Base-by-base conservation (phyloP, 805 yeast genomes). In the Candida pseudofarinosa region DNA sequence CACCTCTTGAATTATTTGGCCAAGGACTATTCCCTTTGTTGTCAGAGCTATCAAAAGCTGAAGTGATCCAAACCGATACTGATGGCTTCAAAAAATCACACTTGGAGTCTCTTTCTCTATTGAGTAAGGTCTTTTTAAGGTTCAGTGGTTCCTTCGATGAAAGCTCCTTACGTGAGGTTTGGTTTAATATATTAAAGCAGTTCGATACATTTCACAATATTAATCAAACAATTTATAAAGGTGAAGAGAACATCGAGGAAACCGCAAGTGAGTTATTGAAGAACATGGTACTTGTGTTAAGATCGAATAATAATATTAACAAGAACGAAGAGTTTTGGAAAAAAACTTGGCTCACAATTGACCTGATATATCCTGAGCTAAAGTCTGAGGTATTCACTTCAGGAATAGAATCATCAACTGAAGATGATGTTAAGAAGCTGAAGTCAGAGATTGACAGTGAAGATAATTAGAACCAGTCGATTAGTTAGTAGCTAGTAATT, bases 11-110 rank as follows among this genome's bases (percentile, higher is more conserved):
- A 5, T 54, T 87, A 3, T 82, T 89, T 47, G 89, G 85, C 36
- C 75, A 75, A 33, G 91, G 90, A 1, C 69, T 91, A 31, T 76
- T 88, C 56, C 89, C 97, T 12, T 69, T 88, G 38, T 65, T 88
- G 28, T 71, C 77, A 19, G 86, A 82, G 46, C 70, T 86, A 26
- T 70, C 84, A 42, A 80, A 80, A 49, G 83, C 84, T 0, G 89
- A 84, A 32, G 74, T 71, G 1, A 45, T 71, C 26, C 65, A 60
- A 42, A 80, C 85, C 1, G 93, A 85, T 54, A 68, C 72, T 1
- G 56, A 59, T 4, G 89, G 88, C 2, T 83, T 82, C 76, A 68
- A 72, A 5, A 72, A 68, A 44, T 83, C 93, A 0, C 82, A 88
- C 40, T 69, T 74, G 40, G 88, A 83, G 46, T 80, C 85, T 1